A percentile compares a stretch with the other conserved stretches of the same genome.
These are phyloP conservation scores for Myrmaecium sp. DNA, from an alignment of 2,329 filamentous ascomycete genomes.

Conservation along the genomic window DNA sequence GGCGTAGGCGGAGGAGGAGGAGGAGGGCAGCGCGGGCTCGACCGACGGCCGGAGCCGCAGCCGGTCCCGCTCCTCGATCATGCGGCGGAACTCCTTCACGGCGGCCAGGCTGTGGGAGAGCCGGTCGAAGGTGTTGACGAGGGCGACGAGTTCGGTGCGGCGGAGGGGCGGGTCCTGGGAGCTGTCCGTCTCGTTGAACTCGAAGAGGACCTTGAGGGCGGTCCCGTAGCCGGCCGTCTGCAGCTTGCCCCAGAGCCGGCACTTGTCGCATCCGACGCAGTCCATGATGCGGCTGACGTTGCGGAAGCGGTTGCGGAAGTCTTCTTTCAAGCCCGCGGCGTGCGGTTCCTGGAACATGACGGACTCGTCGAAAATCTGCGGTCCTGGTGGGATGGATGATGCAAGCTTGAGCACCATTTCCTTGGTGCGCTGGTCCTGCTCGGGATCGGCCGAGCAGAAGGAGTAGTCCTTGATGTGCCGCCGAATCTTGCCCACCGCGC, in stretches of 20 bases:
- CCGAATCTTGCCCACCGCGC: slow-evolving; percentile 78
- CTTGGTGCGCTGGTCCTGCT: slow-evolving; percentile 64
- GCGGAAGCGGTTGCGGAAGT: slow-evolving; percentile 92
- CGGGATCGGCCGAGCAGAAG: slow-evolving; percentile 75
- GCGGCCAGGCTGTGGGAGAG: slow-evolving; percentile 67
- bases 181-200: slow-evolving; percentile 57
- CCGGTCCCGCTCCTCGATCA: slow-evolving; percentile 26
- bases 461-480: slow-evolving; percentile 70
- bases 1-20: slow-evolving; percentile 4
- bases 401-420: slow-evolving; percentile 66
- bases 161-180: slow-evolving; percentile 54
- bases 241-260: slow-evolving; percentile 91
- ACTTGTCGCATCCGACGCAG: slow-evolving; percentile 97
- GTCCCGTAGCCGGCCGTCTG: slow-evolving; percentile 92
- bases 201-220: slow-evolving; percentile 88
- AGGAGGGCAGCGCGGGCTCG: slow-evolving; percentile 6
- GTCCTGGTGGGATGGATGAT: slow-evolving; percentile 45
- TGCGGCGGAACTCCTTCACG: slow-evolving; percentile 51
- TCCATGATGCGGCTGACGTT: slow-evolving; percentile 97
- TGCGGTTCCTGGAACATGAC: slow-evolving; percentile 69
- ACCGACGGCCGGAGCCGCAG: slow-evolving; percentile 8
- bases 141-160: slow-evolving; percentile 79
- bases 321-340: slow-evolving; percentile 68
- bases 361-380: slow-evolving; percentile 81
- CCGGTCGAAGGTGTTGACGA: slow-evolving; percentile 86